Percentiles rank a stretch among this genome's conserved stretches.
Evolutionary conservation across 2,329 filamentous ascomycete species (phyloP).

Genomic region (Penicillium sp.): DNA sequence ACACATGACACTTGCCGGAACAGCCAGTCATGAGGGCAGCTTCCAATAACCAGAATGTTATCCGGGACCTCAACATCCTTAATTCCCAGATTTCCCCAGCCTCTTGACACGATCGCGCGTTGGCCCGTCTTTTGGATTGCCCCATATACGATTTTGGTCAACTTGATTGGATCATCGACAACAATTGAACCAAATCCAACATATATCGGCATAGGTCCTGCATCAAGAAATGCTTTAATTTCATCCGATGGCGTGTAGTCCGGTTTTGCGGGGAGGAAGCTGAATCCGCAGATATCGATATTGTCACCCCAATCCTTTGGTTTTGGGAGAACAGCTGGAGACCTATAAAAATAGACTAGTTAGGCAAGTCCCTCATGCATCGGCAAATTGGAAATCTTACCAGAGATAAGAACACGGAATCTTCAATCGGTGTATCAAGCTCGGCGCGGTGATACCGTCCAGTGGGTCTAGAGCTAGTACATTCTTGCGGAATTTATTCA

Average conservation of each 20-base stretch:
- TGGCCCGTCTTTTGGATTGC: conserved; percentile 62
- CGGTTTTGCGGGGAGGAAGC: conserved; percentile 63
- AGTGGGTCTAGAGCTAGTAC: conserved; percentile 70
- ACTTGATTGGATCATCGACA: conserved; percentile 65
- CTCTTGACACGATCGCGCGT: conserved; percentile 78
- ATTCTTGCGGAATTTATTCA: conserved; percentile 77
- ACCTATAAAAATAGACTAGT: conserved; percentile 41
- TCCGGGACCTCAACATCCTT: conserved; percentile 66
- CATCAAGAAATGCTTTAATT: conserved; percentile 60
- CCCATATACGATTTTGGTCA: conserved; percentile 68
- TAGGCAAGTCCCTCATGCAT: background rate
- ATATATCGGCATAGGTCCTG: conserved; percentile 68
- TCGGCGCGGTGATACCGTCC: conserved; percentile 76
- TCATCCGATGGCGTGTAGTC: conserved; percentile 62
- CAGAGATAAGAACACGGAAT: conserved; percentile 90
- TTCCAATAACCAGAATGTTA: conserved; percentile 75
- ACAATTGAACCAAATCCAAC: conserved; percentile 82
- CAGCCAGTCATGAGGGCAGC: conserved; percentile 83
- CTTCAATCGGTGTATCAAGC: conserved; percentile 66
- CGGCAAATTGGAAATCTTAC: conserved; percentile 35
- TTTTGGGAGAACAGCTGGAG: conserved; percentile 70
- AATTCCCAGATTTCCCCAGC: conserved; percentile 78
- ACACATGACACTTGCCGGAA: conserved; percentile 76
- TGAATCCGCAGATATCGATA: conserved; percentile 71
- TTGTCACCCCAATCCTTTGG: conserved; percentile 69